phyloP scores from a whole-genome alignment of 108 stramenopile genomes.

The Nitzschia sp. region DNA sequence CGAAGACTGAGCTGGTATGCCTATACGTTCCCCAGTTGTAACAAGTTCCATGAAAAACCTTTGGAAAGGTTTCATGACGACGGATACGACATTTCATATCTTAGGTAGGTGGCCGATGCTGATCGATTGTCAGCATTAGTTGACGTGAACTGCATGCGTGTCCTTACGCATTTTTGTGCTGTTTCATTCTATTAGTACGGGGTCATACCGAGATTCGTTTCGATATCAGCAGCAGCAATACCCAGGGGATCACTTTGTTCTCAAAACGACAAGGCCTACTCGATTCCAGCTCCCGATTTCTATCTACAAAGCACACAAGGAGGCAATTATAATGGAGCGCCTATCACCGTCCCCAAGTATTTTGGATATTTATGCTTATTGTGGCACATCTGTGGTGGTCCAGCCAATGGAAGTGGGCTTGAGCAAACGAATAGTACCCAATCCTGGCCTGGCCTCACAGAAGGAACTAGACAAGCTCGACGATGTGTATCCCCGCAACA shows the following conservation, averaged over 20 bases:
- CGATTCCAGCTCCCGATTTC: neutral
- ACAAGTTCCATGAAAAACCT: neutral
- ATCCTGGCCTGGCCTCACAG: slow-evolving; percentile 28
- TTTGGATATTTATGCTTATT: slow-evolving; percentile 74
- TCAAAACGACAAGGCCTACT: slow-evolving; percentile 8
- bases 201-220: too few species aligned
- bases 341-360: slow-evolving; percentile 59
- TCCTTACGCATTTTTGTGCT: too few species aligned
- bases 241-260: slow-evolving; percentile 21
- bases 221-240: slow-evolving; percentile 24
- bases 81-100: too few species aligned
- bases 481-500: slow-evolving; percentile 55
- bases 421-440: slow-evolving; percentile 32
- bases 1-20: neutral
- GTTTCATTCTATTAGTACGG: too few species aligned
- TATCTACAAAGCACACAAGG: slow-evolving; percentile 43
- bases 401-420: slow-evolving; percentile 49
- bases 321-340: slow-evolving; percentile 73
- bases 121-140: too few species aligned
- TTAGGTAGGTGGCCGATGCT: too few species aligned
- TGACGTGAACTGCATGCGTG: too few species aligned
- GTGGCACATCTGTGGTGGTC: slow-evolving; percentile 51
- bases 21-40: neutral
- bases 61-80: too few species aligned
- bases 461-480: slow-evolving; percentile 48